Base-by-base conservation (phyloP, 192 early-diverging fungal species). In the Linnemannia hyalina region DNA sequence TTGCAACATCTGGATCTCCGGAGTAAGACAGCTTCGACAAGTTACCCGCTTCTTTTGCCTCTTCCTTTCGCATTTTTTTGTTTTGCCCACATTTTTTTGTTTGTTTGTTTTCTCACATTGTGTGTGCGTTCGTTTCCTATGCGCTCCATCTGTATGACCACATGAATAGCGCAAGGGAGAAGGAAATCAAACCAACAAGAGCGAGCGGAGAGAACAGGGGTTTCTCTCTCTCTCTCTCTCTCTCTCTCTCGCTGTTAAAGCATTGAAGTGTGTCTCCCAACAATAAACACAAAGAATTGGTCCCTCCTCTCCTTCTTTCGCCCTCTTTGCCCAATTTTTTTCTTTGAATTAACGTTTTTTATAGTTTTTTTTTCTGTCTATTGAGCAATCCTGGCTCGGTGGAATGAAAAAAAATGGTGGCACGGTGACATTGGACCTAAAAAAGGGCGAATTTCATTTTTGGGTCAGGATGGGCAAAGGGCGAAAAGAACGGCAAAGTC, bases 331-430 rank as follows among this genome's bases (percentile, higher is more conserved):
- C 13, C 36, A 73, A 23, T 38, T 46, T 46, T 46, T 20, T n/a
- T 35, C 35, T 18, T 69, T 73, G 41, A 47, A 74, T 68, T 63
- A 65, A 52, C 49, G 26, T 40, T 40, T 65, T 35, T 18, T 20
- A 38, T 82, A 35, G 38, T 20, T 23, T 46, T 73, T 73, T 76
- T 81, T 77, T 77, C 77, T 74, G 29, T 68, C 20, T 47, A 65
- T 73, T 77, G 42, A 47, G 18, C 29, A 68, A 65, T 44, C 36
- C 76, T 77, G 81, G 76, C 81, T 72, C 81, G 81, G 81, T 77
- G 81, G 76, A 83, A 83, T 74, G 38, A 74, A 80, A 80, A 55
- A 75, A 55, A 75, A 75, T 38, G 29, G 74, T 69, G 76, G 81
- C 81, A 76, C 81, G 75, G 81, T 76, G 81, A 49, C 55, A 68